Evolutionary conservation across 768 basidiomycete genomes (phyloP), one percentile per base, ranked within the genome.

Genomic region (Cyclocybe cylindracea): DNA sequence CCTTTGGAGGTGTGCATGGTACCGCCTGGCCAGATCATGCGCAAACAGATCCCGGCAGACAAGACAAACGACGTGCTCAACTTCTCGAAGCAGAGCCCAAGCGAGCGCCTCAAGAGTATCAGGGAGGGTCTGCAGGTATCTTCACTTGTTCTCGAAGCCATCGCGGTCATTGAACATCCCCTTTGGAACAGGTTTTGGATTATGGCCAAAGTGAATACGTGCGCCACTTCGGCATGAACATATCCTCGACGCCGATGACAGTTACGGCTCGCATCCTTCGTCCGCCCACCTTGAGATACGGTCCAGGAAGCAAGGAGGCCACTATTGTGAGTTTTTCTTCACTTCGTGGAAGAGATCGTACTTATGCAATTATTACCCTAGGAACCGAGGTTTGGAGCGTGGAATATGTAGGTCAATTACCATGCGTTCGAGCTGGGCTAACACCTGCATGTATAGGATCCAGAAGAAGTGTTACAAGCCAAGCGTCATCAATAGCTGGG

Each of bases 201-300:
- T 89, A 89, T 56, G 85, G 86, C 0, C 83, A 87, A 60, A 88
- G 85, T 1, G 82, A 89, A 58, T 90, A 88, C 53, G 78, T 91
- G 18, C 76, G 80, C 35, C 72, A 83, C 59, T 91, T 91, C 51
- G 87, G 88, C 4, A 80, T 93, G 76, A 55, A 68, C 2, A 80
- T 93, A 5, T 67, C 79, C 31, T 56, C 66, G 4, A 59, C 69
- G 7, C 83, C 87, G 0, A 70, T 89, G 39, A 72, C 59, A 11
- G 70, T 89, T 40, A 65, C 76, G 14, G 89, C 86, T 0, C 78
- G 91, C 0, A 67, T 91, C 3, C 63, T 92, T 11, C 63, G 69
- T 2, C 74, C 88, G 0, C 90, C 91, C 0, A 79, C 66, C 50
- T 58, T 31, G 75, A 74, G 18, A 77, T 81, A 59, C 70, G 77